Evolutionary conservation across 805 yeast species (phyloP), one percentile per base, ranked within the genome.

Genomic region (Blastobotrys mokoenaii): DNA sequence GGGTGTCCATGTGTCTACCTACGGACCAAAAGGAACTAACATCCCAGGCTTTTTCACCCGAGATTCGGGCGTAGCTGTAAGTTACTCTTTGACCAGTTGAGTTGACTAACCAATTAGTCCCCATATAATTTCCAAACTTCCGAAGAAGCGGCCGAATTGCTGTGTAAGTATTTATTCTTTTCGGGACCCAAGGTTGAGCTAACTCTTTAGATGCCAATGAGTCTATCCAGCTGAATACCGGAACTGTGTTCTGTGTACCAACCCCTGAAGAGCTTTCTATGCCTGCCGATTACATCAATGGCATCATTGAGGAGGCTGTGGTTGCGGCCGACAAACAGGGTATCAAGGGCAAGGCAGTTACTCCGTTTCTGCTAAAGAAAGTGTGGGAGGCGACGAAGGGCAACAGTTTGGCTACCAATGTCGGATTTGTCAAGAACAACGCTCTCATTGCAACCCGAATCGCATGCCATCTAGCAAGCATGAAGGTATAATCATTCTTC

Each of bases 21-120:
- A 63, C 48, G 79, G 81, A 11, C 74, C 75, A 5, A 54, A 53
- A 10, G 77, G 77, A 0, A 64, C 74, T 2, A 66, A 70, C 31
- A 69, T 87, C 17, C 96, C 96, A 0, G 96, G 96, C 0, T 87
- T 87, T 55, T 87, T 82, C 62, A 74, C 84, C 17, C 66, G 85
- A 38, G 84, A 82, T 49, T 82, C 94, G 1, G 89, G 90, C 1
- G 76, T 80, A 3, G 52, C 53, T 22, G 27, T 22, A 22, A 22
- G 27, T 22, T 2, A 22, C n/a, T 25, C 10, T 14, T 27, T 14
- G 15, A 32, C 36, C 27, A 36, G 34, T 16, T 11, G 17, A 52
- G 27, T 22, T 22, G 27, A 22, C 27, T 22, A 22, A 22, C 27
- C 27, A 8, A 22, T 22, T 22, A 22, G 41, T 82, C 93, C 1